These are phyloP conservation scores for Cercis canadensis DNA, from an alignment of 306 rosid species.

Conservation along the genomic window DNA sequence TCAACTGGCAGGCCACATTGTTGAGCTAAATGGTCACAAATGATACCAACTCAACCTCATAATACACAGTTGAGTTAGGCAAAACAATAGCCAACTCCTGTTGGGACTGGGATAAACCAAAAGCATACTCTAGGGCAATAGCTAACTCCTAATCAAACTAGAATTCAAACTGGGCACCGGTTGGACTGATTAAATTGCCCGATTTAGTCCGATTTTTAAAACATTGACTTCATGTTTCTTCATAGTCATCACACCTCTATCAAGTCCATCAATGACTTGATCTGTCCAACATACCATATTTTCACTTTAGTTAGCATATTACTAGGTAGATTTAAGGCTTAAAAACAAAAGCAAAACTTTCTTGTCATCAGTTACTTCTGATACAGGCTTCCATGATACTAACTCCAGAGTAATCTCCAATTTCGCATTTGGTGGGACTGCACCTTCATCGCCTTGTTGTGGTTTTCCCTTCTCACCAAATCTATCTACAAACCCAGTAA, in stretches of 20 bases:
- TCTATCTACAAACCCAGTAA: conserved; percentile 57
- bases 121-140: conserved; percentile 86
- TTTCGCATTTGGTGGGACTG: conserved; percentile 80
- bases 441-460: conserved; percentile 65
- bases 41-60: conserved; percentile 85
- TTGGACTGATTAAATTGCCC: too few relatives aligned
- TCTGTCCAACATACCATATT: conserved; percentile 52
- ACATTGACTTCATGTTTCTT: conserved; percentile 89
- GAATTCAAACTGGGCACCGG: too few relatives aligned
- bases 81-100: conserved; percentile 86
- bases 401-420: conserved; percentile 75
- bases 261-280: conserved; percentile 92
- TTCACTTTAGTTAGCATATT: background rate
- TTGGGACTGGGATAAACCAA: conserved; percentile 65
- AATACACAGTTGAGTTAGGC: conserved; percentile 73
- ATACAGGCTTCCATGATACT: conserved; percentile 86
- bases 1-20: conserved; percentile 86
- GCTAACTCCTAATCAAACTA: too few relatives aligned
- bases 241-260: conserved; percentile 83
- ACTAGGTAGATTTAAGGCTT: background rate
- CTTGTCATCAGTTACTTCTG: conserved; percentile 86
- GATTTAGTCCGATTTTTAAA: too few relatives aligned
- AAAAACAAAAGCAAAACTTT: conserved; percentile 49
- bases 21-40: conserved; percentile 67
- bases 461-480: conserved; percentile 86